These are phyloP conservation scores for Pyrenophora tritici-repentis DNA, from an alignment of 2,329 filamentous ascomycete genomes.

Conservation along the genomic window DNA sequence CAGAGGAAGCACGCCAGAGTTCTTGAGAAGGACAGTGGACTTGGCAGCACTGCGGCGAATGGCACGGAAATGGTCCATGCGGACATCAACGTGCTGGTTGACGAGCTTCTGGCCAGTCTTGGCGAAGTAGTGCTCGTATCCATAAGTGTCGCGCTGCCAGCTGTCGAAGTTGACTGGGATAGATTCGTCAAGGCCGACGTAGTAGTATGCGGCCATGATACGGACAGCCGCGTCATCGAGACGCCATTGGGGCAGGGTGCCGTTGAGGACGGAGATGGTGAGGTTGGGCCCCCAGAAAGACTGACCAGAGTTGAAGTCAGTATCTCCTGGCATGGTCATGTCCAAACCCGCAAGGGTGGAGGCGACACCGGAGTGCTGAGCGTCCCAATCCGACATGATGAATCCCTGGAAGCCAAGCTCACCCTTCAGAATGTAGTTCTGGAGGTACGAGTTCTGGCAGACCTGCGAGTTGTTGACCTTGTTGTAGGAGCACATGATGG, in stretches of 20 bases:
- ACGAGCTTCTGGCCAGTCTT: constrained; percentile 68
- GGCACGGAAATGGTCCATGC: constrained; percentile 69
- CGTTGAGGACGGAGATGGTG: constrained; percentile 85
- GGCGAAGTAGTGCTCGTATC: constrained; percentile 68
- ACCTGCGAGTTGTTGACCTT: constrained; percentile 80
- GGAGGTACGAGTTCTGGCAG: constrained; percentile 77
- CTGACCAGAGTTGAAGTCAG: constrained; percentile 70
- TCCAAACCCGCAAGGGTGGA: constrained; percentile 75
- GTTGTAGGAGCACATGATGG: constrained; percentile 69
- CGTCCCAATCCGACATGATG: constrained; percentile 73
- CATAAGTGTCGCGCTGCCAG: constrained; percentile 80
- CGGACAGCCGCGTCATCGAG: constrained; percentile 91
- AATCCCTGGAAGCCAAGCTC: constrained; percentile 74
- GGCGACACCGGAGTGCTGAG: constrained; percentile 71
- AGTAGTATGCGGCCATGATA: constrained; percentile 71
- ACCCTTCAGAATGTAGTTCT: constrained; percentile 77
- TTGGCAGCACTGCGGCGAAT: constrained; percentile 79
- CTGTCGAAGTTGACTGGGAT: constrained; percentile 81
- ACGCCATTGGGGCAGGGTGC: constrained; percentile 83
- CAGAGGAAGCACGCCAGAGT: constrained; percentile 52
- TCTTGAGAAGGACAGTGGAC: constrained; percentile 85
- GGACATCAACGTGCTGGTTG: constrained; percentile 84
- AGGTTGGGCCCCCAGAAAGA: constrained; percentile 87
- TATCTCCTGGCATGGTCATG: constrained; percentile 85
- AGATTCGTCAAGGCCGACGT: constrained; percentile 61